A percentile compares a stretch with the other conserved stretches of the same genome.
Evolutionary conservation across 345 rosid species (phyloP).

Genomic region (Punica granatum): DNA sequence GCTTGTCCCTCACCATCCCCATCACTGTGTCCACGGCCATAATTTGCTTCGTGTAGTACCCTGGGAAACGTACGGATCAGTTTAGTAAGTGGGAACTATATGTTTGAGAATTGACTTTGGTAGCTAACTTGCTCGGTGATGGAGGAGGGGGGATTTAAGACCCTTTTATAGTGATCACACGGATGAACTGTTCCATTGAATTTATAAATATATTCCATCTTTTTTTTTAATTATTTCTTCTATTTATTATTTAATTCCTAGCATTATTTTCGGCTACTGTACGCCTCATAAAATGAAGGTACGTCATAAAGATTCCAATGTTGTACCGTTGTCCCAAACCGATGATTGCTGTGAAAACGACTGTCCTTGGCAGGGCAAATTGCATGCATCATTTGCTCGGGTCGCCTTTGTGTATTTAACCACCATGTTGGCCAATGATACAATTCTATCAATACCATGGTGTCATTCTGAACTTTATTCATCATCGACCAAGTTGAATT

Average conservation of each 20-base stretch:
- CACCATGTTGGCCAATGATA: background rate
- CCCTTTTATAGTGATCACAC: background rate
- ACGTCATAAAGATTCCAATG: background rate
- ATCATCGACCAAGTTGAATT: background rate
- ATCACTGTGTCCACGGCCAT: slow-evolving; percentile 31
- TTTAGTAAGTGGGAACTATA: background rate
- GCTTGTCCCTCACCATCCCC: slow-evolving; percentile 47
- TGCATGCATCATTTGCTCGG: background rate
- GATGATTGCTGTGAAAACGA: background rate
- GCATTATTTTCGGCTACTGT: background rate
- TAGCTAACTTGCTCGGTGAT: background rate
- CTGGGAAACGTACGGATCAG: background rate
- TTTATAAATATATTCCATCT: background rate
- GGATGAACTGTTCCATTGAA: background rate
- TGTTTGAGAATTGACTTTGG: background rate
- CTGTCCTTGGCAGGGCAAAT: background rate
- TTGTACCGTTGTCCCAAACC: background rate
- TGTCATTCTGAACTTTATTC: background rate
- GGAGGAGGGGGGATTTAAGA: background rate
- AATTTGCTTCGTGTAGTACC: background rate
- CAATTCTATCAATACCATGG: background rate
- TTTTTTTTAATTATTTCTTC: background rate
- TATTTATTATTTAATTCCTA: background rate
- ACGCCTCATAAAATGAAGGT: background rate
- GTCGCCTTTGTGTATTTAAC: background rate